Base-by-base conservation (phyloP, 2,329 filamentous ascomycete species). In the Claviceps africana region DNA sequence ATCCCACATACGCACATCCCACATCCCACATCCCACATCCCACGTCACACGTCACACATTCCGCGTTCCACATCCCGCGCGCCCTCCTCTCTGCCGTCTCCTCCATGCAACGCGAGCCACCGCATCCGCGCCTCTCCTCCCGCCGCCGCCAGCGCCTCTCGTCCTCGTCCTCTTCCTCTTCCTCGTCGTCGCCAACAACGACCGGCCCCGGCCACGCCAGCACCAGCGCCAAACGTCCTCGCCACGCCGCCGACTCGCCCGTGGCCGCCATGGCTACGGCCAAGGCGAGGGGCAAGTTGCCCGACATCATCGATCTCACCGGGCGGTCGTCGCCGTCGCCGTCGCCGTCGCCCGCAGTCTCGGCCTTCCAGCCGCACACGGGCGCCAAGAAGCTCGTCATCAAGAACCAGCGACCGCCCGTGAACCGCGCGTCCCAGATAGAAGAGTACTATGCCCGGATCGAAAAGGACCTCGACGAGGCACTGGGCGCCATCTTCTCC, bases 351-450 rank as follows among this genome's bases (percentile, higher is more conserved):
- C 19, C 40, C 25, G 22, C 13, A 15, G 11, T 22, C 22, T 43
- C 40, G 40, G 67, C 70, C 49, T 87, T 90, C 63, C 86, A 85
- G 59, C 83, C 88, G 13, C 81, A 87, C 61, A 74, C 77, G 11
- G 89, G 88, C 33, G 83, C 88, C 21, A 90, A 85, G 73, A 90
- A 85, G 68, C 78, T 98, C 46, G 79, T 91, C n/a, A 87, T 98
- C 61, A 95, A 95, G 77, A 97, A 96, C 65, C 77, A 96, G 57
- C 82, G 85, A 54, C 76, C 78, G 1, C 75, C 75, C 19, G 70
- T 77, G n/a, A 75, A 77, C 53, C 64, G 68, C 40, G 62, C 70
- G 50, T 73, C 78, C 51, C 80, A 88, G 59, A 78, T 86, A 21
- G 81, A 86, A 56, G 76, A 80, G 56, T 97, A 95, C 70, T 88